Evolutionary conservation across 2,329 filamentous ascomycete species (phyloP), one percentile per base, ranked within the genome.

Genomic region (Colletotrichum orchidophilum): DNA sequence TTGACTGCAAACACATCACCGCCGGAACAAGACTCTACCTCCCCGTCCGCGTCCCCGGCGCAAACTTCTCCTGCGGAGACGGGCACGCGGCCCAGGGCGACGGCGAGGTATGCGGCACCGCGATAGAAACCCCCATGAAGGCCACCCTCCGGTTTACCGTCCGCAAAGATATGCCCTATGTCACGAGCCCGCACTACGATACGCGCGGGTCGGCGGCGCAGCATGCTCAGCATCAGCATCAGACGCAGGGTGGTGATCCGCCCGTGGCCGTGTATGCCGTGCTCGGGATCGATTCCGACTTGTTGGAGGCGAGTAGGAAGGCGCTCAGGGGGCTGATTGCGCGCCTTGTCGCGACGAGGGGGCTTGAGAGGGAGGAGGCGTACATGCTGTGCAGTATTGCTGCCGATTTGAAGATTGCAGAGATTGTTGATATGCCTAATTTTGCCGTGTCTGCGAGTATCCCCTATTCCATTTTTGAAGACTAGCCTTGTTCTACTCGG

Each of bases 31-130:
- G 78, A 5, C 78, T 88, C 24, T 87, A 84, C 74, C 80, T 88
- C 1, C 86, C 86, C 15, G 82, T 88, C 13, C 82, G 86, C 74
- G 83, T 83, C 0, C 73, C 81, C 3, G 87, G 87, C 0, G 87
- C 85, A 1, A 78, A 87, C 13, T 87, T 88, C 75, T 87, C 84
- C 75, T 87, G 85, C 71, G 86, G 86, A 42, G 86, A 89, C 74
- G 86, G 86, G 0, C 87, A 88, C 75, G 86, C 85, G 3, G 86
- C 85, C 0, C 86, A 88, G 74, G 86, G 87, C 3, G 85, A 87
- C 70, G 87, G 87, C 3, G 87, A 88, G 73, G 84, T 88, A 26
- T 88, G 86, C 73, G 86, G 87, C 6, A 87, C 85, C n/a, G 87
- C 87, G 7, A 86, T 88, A 73, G 87, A 88, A 79, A 88, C 86